A percentile compares a stretch with the other conserved stretches of the same genome.
These are phyloP conservation scores for Poteriospumella lacustris DNA, from an alignment of 108 stramenopile genomes.

Conservation along the genomic window DNA sequence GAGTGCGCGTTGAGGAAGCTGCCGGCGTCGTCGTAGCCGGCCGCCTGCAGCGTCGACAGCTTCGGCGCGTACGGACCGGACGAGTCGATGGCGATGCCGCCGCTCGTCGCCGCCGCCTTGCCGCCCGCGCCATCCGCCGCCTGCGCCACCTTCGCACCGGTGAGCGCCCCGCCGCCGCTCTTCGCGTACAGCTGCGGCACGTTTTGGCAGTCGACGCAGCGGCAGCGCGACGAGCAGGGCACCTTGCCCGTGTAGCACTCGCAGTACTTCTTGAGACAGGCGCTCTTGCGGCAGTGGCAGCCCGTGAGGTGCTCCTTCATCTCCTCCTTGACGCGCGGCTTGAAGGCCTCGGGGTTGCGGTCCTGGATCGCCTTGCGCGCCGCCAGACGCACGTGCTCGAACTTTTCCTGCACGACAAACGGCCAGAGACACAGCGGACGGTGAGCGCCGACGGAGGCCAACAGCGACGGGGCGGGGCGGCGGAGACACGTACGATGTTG, in stretches of 20 bases:
- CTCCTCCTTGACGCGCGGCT: slow-evolving; percentile 10
- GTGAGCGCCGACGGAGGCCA: slow-evolving; percentile 52
- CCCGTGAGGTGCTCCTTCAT: slow-evolving; percentile 73
- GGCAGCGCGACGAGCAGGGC: background rate
- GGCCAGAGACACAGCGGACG: slow-evolving; percentile 66
- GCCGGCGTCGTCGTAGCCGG: background rate
- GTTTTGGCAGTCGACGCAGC: slow-evolving; percentile 5
- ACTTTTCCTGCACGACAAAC: slow-evolving; percentile 29
- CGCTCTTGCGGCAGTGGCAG: slow-evolving; percentile 84
- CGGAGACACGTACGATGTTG: slow-evolving; percentile 40
- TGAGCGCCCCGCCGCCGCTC: no score
- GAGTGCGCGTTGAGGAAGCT: no score
- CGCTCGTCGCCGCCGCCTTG: slow-evolving; percentile 3
- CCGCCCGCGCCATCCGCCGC: background rate
- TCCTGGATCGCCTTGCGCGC: slow-evolving; percentile 36
- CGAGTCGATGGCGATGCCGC: slow-evolving; percentile 12
- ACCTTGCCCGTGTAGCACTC: slow-evolving; percentile 5
- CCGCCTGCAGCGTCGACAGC: slow-evolving; percentile 19
- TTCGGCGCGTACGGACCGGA: slow-evolving; percentile 23
- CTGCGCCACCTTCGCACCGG: background rate
- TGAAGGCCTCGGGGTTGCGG: slow-evolving; percentile 39
- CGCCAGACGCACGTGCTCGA: slow-evolving; percentile 30
- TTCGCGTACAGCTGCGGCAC: background rate
- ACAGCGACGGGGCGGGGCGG: no score
- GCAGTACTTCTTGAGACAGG: slow-evolving; percentile 84